phyloP scores from a whole-genome alignment of 805 yeast genomes.

The Saccharomyces kudriavzevii region DNA sequence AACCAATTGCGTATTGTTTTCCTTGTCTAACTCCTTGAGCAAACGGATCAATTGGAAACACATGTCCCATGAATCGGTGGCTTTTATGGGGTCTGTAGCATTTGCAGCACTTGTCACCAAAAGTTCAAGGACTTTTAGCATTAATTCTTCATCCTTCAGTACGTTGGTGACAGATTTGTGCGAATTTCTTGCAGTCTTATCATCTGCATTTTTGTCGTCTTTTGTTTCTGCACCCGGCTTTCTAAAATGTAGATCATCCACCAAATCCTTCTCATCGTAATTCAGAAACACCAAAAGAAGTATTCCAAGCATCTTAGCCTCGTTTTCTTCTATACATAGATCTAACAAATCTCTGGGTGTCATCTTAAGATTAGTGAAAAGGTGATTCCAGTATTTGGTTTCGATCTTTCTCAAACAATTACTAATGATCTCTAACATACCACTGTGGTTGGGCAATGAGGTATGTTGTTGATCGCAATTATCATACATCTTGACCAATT shows the following conservation, averaged over 20 bases:
- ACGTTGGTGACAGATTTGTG: constrained; percentile 12
- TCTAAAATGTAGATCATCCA: constrained; percentile 9
- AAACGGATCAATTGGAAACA: constrained; percentile 28
- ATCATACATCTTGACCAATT: constrained; percentile 18
- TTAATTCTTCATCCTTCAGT: constrained; percentile 25
- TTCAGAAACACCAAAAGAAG: constrained; percentile 28
- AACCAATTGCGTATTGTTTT: constrained; percentile 19
- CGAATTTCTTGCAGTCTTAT: neutral
- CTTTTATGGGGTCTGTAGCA: constrained; percentile 16
- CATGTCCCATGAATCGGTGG: constrained; percentile 31
- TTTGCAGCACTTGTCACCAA: constrained; percentile 26
- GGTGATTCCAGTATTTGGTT: constrained; percentile 24
- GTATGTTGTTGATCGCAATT: constrained; percentile 3
- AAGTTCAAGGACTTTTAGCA: constrained; percentile 24
- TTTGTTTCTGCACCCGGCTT: neutral
- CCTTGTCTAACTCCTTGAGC: constrained; percentile 24
- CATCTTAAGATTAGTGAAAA: constrained; percentile 20
- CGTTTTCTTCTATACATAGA: constrained; percentile 26
- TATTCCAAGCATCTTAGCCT: constrained; percentile 26
- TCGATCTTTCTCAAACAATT: constrained; percentile 31
- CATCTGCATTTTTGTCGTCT: neutral
- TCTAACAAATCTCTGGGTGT: constrained; percentile 28
- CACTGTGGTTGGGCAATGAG: constrained; percentile 6
- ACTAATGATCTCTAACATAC: constrained; percentile 27
- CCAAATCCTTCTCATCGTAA: constrained; percentile 20